phyloP scores from a whole-genome alignment of 139 green algal species.

The Chlamydomonas incerta region DNA sequence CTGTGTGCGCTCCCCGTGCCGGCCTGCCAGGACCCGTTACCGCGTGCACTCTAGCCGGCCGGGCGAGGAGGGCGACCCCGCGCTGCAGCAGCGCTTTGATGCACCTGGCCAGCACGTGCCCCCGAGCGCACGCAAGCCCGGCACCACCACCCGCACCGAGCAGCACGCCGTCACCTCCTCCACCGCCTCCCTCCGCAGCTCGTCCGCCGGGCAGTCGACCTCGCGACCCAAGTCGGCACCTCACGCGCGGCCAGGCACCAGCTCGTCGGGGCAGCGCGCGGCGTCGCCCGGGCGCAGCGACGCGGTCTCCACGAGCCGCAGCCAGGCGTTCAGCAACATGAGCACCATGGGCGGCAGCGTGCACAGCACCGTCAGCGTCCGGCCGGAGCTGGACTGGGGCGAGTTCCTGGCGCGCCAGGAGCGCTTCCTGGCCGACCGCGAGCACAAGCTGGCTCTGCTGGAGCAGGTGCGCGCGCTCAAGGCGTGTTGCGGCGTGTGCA shows the following conservation, averaged over 20 bases:
- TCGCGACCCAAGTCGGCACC: constrained; percentile 25
- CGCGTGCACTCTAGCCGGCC: not conserved
- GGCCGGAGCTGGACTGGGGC: constrained; percentile 45
- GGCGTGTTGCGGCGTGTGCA: no score
- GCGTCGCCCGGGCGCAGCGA: not conserved
- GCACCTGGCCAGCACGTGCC: no score
- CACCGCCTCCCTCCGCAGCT: constrained; percentile 18
- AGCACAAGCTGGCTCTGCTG: not conserved
- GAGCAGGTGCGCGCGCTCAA: constrained; percentile 33
- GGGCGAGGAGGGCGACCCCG: not conserved
- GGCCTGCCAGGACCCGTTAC: constrained; percentile 17
- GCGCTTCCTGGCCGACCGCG: constrained; percentile 27
- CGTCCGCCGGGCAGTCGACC: not conserved
- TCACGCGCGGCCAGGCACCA: not conserved
- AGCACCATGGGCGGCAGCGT: not conserved
- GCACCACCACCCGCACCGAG: no score
- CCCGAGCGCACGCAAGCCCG: no score
- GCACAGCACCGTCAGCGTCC: constrained; percentile 6
- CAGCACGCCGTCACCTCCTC: not conserved
- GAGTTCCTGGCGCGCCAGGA: constrained; percentile 48
- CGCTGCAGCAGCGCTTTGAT: not conserved
- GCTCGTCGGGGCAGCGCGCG: not conserved
- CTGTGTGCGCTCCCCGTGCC: not conserved
- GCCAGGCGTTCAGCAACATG: no score
- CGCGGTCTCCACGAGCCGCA: no score